Evolutionary conservation across 2,329 filamentous ascomycete genomes (phyloP), one percentile per base, ranked within the genome.

Genomic region (Fusarium brachygibbosum): DNA sequence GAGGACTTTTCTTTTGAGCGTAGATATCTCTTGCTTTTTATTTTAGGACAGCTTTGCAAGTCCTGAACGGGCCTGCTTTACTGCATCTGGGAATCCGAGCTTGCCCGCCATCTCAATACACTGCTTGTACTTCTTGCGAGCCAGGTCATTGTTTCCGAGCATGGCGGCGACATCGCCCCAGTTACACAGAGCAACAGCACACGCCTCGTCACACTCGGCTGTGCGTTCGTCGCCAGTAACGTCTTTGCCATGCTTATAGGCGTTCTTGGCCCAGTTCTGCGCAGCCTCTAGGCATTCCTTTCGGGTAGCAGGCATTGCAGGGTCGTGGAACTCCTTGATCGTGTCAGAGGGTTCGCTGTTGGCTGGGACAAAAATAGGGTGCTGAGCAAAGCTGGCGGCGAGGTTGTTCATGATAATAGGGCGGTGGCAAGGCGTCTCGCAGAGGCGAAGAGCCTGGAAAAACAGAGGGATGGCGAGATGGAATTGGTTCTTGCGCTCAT

Each of bases 321-420:
- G 66, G 63, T 72, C 73, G 12, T 76, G 69, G 0, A 77, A 41
- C 42, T 73, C 72, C 48, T 73, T 73, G 28, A 79, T 71, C 11
- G 67, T 69, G 38, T 76, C 71, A 8, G 76, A 71, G n/a, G 74
- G 72, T n/a, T 74, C 71, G 13, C 64, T 58, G 19, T 72, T 58
- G 7, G 73, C 50, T 6, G 79, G 74, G 19, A 77, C 64, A 53
- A 79, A 78, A 53, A 85, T 71, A 11, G 86, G 86, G 65, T 90
- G 91, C 78, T 93, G 91, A 4, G 90, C 90, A 64, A 95, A 88
- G 45, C 88, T 90, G 35, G 88, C 89, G 10, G 92, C 88, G 62
- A 95, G 85, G 77, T 95, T 95, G 82, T 94, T 94, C 92, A 95
- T 97, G 76, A 98, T 83, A 16, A 94, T 85, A 29, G 93, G 91